A percentile compares a stretch with the other conserved stretches of the same genome.
phyloP scores from a whole-genome alignment of 805 yeast species.

The Schwanniomyces sp. region DNA sequence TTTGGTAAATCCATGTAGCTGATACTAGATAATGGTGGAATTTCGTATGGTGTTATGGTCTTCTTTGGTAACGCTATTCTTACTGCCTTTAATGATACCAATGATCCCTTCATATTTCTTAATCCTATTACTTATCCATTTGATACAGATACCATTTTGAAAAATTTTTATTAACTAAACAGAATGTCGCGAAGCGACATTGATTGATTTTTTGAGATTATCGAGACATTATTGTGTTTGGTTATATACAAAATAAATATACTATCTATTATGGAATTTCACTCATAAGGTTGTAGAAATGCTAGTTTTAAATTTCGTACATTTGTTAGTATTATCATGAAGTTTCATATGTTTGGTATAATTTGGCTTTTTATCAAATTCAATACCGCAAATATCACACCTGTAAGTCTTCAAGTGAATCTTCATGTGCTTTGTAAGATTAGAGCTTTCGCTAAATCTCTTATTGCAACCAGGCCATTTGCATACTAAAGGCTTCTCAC shows the following conservation, averaged over 20 bases:
- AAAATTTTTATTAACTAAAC: background rate
- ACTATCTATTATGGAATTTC: background rate
- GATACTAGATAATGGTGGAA: conserved; percentile 29
- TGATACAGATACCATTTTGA: background rate
- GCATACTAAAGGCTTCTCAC: conserved; percentile 83
- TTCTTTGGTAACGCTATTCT: conserved; percentile 16
- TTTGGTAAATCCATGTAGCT: conserved; percentile 24
- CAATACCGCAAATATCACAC: conserved; percentile 53
- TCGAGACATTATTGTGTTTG: background rate
- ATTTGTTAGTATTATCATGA: conserved; percentile 4
- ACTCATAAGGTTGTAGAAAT: background rate
- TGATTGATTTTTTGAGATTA: background rate
- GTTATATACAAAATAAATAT: background rate
- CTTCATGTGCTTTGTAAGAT: conserved; percentile 83
- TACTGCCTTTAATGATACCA: conserved; percentile 20
- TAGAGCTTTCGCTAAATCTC: conserved; percentile 85
- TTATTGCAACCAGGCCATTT: conserved; percentile 80
- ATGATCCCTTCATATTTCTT: conserved; percentile 24
- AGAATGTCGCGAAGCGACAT: background rate
- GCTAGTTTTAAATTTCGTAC: background rate
- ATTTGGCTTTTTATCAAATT: conserved; percentile 39
- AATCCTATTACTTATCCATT: background rate
- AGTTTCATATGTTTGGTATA: conserved; percentile 13
- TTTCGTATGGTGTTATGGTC: conserved; percentile 17
- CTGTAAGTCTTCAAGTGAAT: conserved; percentile 60